A percentile compares a stretch with the other conserved stretches of the same genome.
phyloP scores from a whole-genome alignment of 345 rosid genomes.

The Bretschneidera sinensis region DNA sequence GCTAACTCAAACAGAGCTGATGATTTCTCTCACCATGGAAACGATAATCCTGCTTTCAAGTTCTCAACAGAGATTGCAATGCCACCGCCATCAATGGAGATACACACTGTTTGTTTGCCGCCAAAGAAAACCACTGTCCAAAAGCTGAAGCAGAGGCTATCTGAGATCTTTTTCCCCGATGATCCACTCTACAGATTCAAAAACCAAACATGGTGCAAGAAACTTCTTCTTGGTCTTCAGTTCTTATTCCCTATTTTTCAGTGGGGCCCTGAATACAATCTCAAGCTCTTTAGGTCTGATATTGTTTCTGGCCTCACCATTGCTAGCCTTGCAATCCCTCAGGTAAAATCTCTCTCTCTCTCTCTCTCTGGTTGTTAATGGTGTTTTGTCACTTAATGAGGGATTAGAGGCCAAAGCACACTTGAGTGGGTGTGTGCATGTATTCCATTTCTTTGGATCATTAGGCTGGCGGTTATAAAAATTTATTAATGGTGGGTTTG shows the following conservation, averaged over 20 bases:
- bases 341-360: constrained; percentile 39
- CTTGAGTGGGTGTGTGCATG: constrained; percentile 13
- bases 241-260: constrained; percentile 73
- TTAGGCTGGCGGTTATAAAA: constrained; percentile 15
- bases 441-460: constrained; percentile 24
- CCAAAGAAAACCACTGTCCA: constrained; percentile 56
- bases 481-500: too few species aligned
- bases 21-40: constrained; percentile 29
- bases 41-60: constrained; percentile 14
- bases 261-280: constrained; percentile 70
- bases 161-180: constrained; percentile 89
- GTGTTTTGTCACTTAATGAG: background rate
- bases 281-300: constrained; percentile 70
- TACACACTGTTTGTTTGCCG: constrained; percentile 74
- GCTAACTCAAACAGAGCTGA: constrained; percentile 46
- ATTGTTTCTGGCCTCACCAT: constrained; percentile 95
- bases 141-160: constrained; percentile 53
- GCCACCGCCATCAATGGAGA: constrained; percentile 31
- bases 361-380: background rate
- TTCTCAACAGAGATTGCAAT: constrained; percentile 17
- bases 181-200: constrained; percentile 85
- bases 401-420: constrained; percentile 13
- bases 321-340: constrained; percentile 99
- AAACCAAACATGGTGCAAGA: constrained; percentile 59
- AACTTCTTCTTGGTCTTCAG: constrained; percentile 56